Base-by-base conservation (phyloP, 106 monocot genomes). In the Posidonia australis region DNA sequence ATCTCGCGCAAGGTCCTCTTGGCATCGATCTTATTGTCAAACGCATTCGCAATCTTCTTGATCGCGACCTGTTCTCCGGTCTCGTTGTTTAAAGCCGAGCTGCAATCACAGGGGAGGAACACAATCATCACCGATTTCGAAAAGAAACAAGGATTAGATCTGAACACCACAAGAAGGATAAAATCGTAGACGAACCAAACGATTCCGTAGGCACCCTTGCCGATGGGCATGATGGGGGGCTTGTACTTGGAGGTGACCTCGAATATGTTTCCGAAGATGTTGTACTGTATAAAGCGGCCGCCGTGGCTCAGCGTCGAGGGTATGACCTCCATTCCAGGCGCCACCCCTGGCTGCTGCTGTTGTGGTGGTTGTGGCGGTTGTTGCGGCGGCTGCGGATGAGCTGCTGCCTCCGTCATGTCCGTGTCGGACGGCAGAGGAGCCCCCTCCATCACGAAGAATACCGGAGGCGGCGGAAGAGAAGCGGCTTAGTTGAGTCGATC, bases 1-100 rank as follows among this genome's bases (percentile, higher is more conserved):
- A 94, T 94, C 78, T 94, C 93, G 26, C 93, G 63, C 31, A 94
- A 71, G 22, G 93, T 94, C 78, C 93, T 83, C 84, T 94, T 94
- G 20, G 93, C 89, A 21, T 94, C 93, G 42, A 94, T 89, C 79
- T 76, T 94, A 64, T 94, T 94, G 54, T 94, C 93, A 58, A 94
- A 94, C 10, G 93, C 89, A 53, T 89, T 94, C 16, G 84, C 93
- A 32, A 94, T 94, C 81, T 94, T 94, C 83, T 94, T 94, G 65
- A 94, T 84, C 24, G 93, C 93, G 62, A 94, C 89, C 62, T 94
- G 89, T 78, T 94, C 93, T 11, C 82, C 86, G 18, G 93, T 94
- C 77, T 94, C 93, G 67, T 77, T 77, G 72, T 94, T 94, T 63
- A 82, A 77, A 60, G 93, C 81, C 60, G 93, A 94, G 74, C 89